phyloP scores from a whole-genome alignment of 1,284 basidiomycete species.

The Ceratobasidium sp. region DNA sequence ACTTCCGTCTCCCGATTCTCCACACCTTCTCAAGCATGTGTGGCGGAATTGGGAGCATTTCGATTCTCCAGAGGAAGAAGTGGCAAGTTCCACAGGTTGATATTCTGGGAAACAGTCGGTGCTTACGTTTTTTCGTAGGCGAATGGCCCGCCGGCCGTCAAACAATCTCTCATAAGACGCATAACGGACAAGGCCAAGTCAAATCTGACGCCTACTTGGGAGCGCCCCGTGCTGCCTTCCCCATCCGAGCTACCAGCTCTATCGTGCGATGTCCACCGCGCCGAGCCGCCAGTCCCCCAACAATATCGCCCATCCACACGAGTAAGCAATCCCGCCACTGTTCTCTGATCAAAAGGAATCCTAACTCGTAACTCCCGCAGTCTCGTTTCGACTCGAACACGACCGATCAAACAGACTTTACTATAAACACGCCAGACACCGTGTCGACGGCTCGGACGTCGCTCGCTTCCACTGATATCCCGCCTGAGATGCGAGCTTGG shows the following conservation, averaged over 20 bases:
- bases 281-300: background rate
- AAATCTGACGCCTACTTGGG: too few species aligned
- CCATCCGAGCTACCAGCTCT: too few species aligned
- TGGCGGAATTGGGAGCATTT: too few species aligned
- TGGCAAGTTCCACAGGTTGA: background rate
- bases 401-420: background rate
- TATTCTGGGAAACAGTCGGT: background rate
- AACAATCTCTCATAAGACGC: background rate
- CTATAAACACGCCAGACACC: background rate
- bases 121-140: too few species aligned
- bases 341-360: background rate
- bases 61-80: background rate
- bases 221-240: too few species aligned
- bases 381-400: background rate
- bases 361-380: background rate
- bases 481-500: background rate
- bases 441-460: background rate
- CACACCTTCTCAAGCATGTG: background rate
- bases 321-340: background rate
- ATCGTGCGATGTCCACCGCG: too few species aligned
- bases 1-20: background rate
- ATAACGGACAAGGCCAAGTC: conserved; percentile 5
- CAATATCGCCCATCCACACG: background rate
- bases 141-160: too few species aligned
- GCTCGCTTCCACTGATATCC: background rate